Evolutionary conservation across 768 basidiomycete species (phyloP).

Genomic region (Pleurotus eryngii): DNA sequence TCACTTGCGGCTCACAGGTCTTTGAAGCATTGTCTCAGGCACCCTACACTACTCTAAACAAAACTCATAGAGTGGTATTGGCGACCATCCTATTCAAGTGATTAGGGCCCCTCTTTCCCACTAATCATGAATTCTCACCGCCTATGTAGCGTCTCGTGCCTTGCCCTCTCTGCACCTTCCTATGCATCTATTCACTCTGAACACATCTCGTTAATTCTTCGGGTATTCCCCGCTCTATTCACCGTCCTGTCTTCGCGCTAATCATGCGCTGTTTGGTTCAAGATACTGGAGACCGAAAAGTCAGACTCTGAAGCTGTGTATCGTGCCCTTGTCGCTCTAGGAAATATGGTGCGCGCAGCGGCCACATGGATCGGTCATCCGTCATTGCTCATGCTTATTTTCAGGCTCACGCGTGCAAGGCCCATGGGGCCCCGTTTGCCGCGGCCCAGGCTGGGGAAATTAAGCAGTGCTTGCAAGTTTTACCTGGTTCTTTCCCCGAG

Average conservation of each 20-base stretch:
- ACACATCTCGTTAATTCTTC: conserved; percentile 41
- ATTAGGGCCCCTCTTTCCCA: conserved; percentile 10
- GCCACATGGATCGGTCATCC: background rate
- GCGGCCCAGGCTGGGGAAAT: conserved; percentile 39
- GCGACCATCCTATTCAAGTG: conserved; percentile 90
- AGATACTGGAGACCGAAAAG: conserved; percentile 49
- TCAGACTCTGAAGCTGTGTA: conserved; percentile 69
- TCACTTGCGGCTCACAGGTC: conserved; percentile 37
- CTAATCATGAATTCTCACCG: conserved; percentile 9
- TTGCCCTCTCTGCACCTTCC: conserved; percentile 42
- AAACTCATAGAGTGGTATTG: conserved; percentile 70
- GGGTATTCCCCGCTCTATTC: conserved; percentile 33
- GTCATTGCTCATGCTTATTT: conserved; percentile 4
- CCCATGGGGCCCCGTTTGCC: conserved; percentile 30
- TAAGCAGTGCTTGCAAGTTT: conserved; percentile 31
- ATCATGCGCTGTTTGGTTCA: background rate
- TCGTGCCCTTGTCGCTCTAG: conserved; percentile 67
- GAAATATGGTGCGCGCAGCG: conserved; percentile 57
- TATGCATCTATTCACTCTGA: conserved; percentile 34
- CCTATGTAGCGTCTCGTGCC: conserved; percentile 61
- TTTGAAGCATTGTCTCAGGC: conserved; percentile 49
- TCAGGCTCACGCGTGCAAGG: conserved; percentile 50
- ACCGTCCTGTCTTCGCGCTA: background rate
- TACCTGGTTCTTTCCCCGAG: conserved; percentile 52
- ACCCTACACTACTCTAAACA: conserved; percentile 55